A percentile compares a stretch with the other conserved stretches of the same genome.
phyloP scores from a whole-genome alignment of 2,329 filamentous ascomycete species.

The Berkeleyomyces basicola region DNA sequence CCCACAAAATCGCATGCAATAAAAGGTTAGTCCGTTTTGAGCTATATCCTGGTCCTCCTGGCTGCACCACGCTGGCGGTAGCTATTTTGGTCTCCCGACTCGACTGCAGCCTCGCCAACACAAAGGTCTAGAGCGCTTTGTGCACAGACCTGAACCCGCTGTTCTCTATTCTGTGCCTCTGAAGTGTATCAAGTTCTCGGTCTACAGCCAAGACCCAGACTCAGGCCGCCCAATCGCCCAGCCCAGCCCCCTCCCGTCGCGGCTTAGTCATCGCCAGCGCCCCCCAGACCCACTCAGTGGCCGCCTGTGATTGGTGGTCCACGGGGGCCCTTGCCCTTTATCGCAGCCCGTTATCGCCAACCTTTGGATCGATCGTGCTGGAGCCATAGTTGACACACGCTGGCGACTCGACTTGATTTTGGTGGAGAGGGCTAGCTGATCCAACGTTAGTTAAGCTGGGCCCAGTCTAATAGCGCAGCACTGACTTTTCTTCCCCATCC shows the following conservation, averaged over 20 bases:
- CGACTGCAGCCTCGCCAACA: not conserved
- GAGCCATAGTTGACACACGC: not conserved
- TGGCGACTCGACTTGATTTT: not conserved
- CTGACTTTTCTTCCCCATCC: not conserved
- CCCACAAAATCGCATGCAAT: not conserved
- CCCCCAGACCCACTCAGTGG: not conserved
- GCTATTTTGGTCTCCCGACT: no score
- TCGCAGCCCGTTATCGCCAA: constrained; percentile 1
- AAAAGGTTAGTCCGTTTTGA: not conserved
- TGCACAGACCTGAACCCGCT: not conserved
- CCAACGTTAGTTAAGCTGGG: not conserved
- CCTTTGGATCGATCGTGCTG: not conserved
- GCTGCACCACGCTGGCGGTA: not conserved
- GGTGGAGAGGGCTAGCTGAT: not conserved
- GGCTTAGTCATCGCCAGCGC: not conserved
- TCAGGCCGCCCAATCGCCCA: not conserved
- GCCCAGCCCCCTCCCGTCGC: not conserved
- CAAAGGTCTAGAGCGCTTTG: not conserved
- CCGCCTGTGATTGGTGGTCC: not conserved
- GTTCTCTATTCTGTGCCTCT: not conserved
- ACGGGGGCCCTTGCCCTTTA: not conserved
- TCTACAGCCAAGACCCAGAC: not conserved
- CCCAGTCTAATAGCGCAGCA: not conserved
- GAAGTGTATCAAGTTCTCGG: not conserved
- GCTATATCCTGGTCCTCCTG: not conserved